Evolutionary conservation across 768 basidiomycete genomes (phyloP), one percentile per base, ranked within the genome.

Genomic region (Hirschioporus abietinus): DNA sequence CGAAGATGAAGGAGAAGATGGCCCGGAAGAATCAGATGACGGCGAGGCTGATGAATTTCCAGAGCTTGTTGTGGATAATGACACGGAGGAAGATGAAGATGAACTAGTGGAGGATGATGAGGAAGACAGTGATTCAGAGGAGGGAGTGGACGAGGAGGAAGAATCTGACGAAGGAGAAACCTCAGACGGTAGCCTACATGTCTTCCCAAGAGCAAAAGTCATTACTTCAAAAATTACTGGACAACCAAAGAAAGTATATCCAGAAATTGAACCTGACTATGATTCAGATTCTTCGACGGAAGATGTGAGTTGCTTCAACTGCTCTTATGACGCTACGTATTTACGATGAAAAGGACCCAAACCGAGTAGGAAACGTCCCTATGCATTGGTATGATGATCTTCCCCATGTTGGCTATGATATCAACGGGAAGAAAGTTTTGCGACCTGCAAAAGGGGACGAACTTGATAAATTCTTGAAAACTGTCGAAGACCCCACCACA

Each of bases 331-430:
- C 60, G 63, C 64, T 60, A 5, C 18, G 27, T 65, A 24, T 30
- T 60, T 25, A 66, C 69, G 25, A 67, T 60, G 26, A 59, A 60
- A 64, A 99, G 95, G 86, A 88, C 65, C 92, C 92, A n/a, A 99
- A 97, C 75, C 93, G 96, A 67, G 88, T 97, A 71, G 97, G 97
- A 64, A 85, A 96, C 77, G 81, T 99, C 68, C 97, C 97, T 60
- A 90, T 91, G 84, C 95, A 99, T 73, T 99, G 96, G 95, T 99
- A 99, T 76, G 97, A 99, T 75, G 96, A 99, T 81, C 81, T 99
- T 71, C 97, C 97, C n/a, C 97, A 99, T 78, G 86, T 99, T 74
- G 97, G 97, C 60, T 99, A 99, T 78, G 87, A 95, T 76, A 88
- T 99, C 71, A 87, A 95, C 75, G 97, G 97, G 65, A 96, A 94